Percentiles rank a stretch among this genome's conserved stretches.
phyloP scores from a whole-genome alignment of 1,284 basidiomycete species.

The Ustilago hordei region DNA sequence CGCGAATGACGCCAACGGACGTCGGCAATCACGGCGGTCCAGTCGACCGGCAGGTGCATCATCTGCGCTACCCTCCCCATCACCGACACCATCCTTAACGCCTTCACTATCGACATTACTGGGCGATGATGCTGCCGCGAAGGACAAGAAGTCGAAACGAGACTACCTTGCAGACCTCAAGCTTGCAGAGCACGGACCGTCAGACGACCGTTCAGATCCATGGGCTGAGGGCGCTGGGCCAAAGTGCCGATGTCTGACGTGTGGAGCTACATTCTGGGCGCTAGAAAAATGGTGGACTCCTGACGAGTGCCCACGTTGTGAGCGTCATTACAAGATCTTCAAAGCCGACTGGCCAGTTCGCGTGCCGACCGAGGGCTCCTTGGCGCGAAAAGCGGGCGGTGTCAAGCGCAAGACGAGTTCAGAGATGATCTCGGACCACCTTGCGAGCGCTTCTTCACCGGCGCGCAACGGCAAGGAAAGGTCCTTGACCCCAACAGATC shows the following conservation, averaged over 20 bases:
- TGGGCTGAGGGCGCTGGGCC: conserved; percentile 53
- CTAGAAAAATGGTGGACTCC: conserved; percentile 68
- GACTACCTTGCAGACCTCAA: conserved; percentile 45
- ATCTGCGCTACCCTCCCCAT: conserved; percentile 41
- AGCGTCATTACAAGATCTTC: conserved; percentile 68
- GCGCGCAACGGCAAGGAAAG: conserved; percentile 42
- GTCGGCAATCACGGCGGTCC: conserved; percentile 39
- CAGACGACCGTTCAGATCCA: conserved; percentile 51
- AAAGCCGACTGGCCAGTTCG: conserved; percentile 66
- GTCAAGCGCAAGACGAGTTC: conserved; percentile 46
- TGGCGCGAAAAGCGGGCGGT: conserved; percentile 41
- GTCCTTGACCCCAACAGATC: conserved; percentile 37
- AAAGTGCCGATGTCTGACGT: conserved; percentile 61
- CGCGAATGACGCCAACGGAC: conserved; percentile 34
- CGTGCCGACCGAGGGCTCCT: conserved; percentile 40
- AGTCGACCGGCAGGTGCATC: conserved; percentile 29
- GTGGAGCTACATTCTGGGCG: conserved; percentile 62
- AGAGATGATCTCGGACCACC: conserved; percentile 45
- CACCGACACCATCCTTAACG: conserved; percentile 44
- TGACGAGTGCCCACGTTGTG: conserved; percentile 67
- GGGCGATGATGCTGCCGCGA: conserved; percentile 25
- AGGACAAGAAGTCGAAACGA: conserved; percentile 44
- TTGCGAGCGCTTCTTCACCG: conserved; percentile 33
- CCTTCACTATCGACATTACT: conserved; percentile 24
- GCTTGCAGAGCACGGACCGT: conserved; percentile 50